phyloP scores from a whole-genome alignment of 2,329 filamentous ascomycete genomes.

The Plenodomus lindquistii region DNA sequence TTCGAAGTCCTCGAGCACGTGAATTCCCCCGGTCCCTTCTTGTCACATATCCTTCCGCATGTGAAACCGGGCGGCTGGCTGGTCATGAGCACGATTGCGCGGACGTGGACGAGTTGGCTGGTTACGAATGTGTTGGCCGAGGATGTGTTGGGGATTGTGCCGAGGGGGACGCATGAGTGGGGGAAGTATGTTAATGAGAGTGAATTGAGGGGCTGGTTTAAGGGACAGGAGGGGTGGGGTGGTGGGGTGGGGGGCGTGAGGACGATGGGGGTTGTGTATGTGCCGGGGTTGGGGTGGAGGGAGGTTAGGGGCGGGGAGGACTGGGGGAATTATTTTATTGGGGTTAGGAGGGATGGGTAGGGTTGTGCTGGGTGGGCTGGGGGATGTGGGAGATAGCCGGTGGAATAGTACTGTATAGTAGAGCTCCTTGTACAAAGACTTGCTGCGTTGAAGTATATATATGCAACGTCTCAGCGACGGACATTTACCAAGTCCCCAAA shows the following conservation, averaged over 20 bases:
- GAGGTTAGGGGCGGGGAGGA: conserved; percentile 79
- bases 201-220: conserved; percentile 65
- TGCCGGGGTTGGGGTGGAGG: conserved; percentile 89
- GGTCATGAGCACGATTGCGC: conserved; percentile 86
- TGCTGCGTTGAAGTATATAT: no score
- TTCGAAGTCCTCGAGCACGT: conserved; percentile 98
- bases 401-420: background rate
- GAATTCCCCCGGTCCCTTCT: conserved; percentile 72
- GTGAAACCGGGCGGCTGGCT: conserved; percentile 93
- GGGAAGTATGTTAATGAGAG: conserved; percentile 88
- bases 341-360: conserved; percentile 61
- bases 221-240: conserved; percentile 45
- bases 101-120: conserved; percentile 86
- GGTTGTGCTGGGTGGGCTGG: background rate
- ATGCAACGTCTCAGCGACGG: no score
- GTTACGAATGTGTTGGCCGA: conserved; percentile 93
- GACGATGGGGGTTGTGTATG: conserved; percentile 83
- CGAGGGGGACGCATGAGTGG: conserved; percentile 94
- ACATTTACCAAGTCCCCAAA: no score
- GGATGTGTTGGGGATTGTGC: conserved; percentile 83
- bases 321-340: conserved; percentile 96
- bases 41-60: conserved; percentile 71
- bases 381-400: background rate
- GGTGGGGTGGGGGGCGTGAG: conserved; percentile 54
- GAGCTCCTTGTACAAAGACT: no score